phyloP scores from a whole-genome alignment of 164 flowering plant species.

The Chimonanthus praecox region DNA sequence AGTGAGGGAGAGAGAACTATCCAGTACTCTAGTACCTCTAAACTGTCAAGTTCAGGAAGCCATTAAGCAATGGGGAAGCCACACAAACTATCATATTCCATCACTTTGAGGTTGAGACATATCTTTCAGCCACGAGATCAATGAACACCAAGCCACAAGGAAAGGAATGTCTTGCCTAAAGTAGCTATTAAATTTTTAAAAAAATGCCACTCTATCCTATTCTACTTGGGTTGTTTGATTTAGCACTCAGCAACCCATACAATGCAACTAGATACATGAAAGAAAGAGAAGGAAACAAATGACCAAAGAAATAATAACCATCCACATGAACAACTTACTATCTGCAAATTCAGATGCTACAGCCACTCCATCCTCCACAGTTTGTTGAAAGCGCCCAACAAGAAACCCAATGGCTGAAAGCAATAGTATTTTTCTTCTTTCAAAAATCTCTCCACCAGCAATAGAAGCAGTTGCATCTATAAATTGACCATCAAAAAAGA shows the following conservation, averaged over 20 bases:
- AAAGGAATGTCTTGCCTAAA: neutral
- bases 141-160: neutral
- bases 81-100: neutral
- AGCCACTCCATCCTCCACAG: constrained; percentile 28
- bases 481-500: neutral
- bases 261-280: neutral
- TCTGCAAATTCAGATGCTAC: constrained; percentile 70
- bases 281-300: neutral
- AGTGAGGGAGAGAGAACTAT: too few relatives aligned
- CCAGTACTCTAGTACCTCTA: too few relatives aligned
- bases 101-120: neutral
- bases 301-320: neutral
- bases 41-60: too few relatives aligned
- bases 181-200: too few relatives aligned
- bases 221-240: neutral
- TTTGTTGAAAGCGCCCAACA: constrained; percentile 16
- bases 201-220: neutral
- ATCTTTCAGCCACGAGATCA: neutral
- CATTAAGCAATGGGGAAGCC: neutral
- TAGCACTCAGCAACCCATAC: constrained; percentile 1
- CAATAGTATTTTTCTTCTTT: constrained; percentile 39
- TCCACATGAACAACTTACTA: constrained; percentile 35
- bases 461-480: neutral
- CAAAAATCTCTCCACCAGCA: constrained; percentile 7
- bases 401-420: constrained; percentile 41